Evolutionary conservation across 192 early-diverging fungal genomes (phyloP), one percentile per base, ranked within the genome.

Genomic region (Nowakowskiella sp.): DNA sequence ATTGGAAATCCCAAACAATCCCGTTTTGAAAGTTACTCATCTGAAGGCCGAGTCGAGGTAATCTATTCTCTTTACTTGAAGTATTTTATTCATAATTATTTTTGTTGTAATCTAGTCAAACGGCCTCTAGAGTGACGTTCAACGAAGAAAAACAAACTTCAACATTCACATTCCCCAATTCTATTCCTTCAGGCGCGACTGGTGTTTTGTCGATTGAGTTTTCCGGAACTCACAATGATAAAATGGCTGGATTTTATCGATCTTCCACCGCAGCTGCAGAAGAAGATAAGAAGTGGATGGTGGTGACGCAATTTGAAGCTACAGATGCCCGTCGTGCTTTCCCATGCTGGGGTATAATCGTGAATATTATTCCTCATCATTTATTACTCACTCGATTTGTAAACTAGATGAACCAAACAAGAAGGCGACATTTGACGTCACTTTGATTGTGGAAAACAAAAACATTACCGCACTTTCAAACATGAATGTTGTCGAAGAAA

Each of bases 321-420:
- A 92, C 89, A 19, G 85, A 92, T 62, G 86, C 86, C 25, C 85
- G 94, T 50, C 81, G 88, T 28, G 85, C 86, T 10, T 87, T 98
- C 67, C 95, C 95, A n/a, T 97, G 86, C 66, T 96, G 85, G 83
- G 94, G n/a, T n/a, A n/a, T n/a, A n/a, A n/a, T n/a, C n/a, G n/a
- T n/a, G n/a, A n/a, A n/a, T n/a, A n/a, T n/a, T n/a, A n/a, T n/a
- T n/a, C n/a, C n/a, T n/a, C n/a, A n/a, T n/a, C n/a, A n/a, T n/a
- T n/a, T n/a, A n/a, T n/a, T n/a, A n/a, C n/a, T n/a, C n/a, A n/a
- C n/a, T n/a, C n/a, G n/a, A n/a, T n/a, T n/a, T n/a, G n/a, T n/a
- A n/a, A n/a, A n/a, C n/a, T n/a, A 24, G 71, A 99, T 70, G 95
- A 97, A 74, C 95, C 95, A 29, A 77, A 82, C 50, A 78, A 89